Base-by-base conservation (phyloP, 805 yeast genomes). In the Citeromyces nyonsensis region DNA sequence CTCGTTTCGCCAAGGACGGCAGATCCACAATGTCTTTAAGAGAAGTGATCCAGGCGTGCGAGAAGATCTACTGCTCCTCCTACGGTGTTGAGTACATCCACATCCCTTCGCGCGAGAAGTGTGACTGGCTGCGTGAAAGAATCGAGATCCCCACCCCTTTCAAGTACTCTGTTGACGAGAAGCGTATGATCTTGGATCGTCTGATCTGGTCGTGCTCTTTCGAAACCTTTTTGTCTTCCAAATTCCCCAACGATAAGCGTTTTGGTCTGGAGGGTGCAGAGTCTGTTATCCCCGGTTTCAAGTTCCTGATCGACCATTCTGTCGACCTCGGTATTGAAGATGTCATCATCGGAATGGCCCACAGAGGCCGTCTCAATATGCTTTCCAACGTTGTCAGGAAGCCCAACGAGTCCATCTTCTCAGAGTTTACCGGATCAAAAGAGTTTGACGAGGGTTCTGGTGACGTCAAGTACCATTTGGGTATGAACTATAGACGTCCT, bases 261-360 rank as follows among this genome's bases (percentile, higher is more conserved):
- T 91, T 91, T 51, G 98, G 98, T 58, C 67, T 91, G 38, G 99
- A 91, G 66, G 99, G 99, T 65, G 94, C 94, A 42, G 99, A 91
- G 63, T 67, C 94, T 31, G 80, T 82, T 48, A 82, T 91, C 32
- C 97, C 97, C 30, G 98, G 97, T 64, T 77, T 91, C 68, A 91
- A 91, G 66, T 80, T 95, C 32, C 57, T 91, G 53, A 85, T 91
- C 52, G 99, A 91, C 59, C 76, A 85, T 43, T 70, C 95, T 29
- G 97, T 86, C 32, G 93, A 81, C 43, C 61, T 65, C 39, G 99
- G 99, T 47, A 78, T 88, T 33, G 95, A 86, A 60, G 97, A 88
- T 55, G 76, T 91, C 39, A 93, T 88, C 48, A 79, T 91, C 47
- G 99, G 99, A 65, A 91, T 91, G 97, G 96, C 99, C 34, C 99